A percentile compares a stretch with the other conserved stretches of the same genome.
phyloP scores from a whole-genome alignment of 768 basidiomycete genomes.

The Macrolepiota dolichaula region DNA sequence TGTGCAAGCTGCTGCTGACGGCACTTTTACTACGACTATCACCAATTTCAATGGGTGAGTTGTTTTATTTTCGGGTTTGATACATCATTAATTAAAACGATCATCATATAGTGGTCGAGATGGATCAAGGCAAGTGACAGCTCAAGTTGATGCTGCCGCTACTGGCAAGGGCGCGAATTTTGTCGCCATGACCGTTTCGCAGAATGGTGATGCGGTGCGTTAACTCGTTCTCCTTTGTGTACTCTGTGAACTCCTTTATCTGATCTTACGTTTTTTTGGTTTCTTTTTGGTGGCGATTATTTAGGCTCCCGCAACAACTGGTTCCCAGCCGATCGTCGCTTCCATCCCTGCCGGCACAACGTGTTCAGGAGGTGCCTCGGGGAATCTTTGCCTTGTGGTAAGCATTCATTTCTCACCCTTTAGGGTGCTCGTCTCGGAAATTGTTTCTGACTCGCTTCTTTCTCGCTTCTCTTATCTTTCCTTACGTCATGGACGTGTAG shows the following conservation, averaged over 20 bases:
- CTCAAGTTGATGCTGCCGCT: conserved; percentile 44
- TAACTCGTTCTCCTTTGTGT: neutral
- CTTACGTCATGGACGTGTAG: conserved; percentile 12
- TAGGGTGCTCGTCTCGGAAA: neutral
- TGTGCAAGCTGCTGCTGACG: conserved; percentile 35
- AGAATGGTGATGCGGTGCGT: conserved; percentile 48
- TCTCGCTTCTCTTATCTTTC: neutral
- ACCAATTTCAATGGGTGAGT: conserved; percentile 48
- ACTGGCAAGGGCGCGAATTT: conserved; percentile 29
- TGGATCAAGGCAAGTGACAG: conserved; percentile 44
- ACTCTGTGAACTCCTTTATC: neutral
- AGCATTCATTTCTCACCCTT: conserved; percentile 13
- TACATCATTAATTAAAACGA: neutral
- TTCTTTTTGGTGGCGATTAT: neutral
- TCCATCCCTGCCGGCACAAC: conserved; percentile 44
- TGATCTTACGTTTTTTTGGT: neutral
- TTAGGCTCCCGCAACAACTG: conserved; percentile 34
- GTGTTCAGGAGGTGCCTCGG: conserved; percentile 45
- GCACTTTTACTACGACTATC: conserved; percentile 36
- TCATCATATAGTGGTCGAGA: conserved; percentile 28
- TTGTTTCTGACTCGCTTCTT: neutral
- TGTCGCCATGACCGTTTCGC: conserved; percentile 32
- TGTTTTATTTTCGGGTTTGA: neutral
- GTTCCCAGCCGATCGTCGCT: conserved; percentile 38
- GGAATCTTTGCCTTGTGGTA: conserved; percentile 47